These are phyloP conservation scores for Komagataella populi DNA, from an alignment of 805 yeast species.

Conservation along the genomic window DNA sequence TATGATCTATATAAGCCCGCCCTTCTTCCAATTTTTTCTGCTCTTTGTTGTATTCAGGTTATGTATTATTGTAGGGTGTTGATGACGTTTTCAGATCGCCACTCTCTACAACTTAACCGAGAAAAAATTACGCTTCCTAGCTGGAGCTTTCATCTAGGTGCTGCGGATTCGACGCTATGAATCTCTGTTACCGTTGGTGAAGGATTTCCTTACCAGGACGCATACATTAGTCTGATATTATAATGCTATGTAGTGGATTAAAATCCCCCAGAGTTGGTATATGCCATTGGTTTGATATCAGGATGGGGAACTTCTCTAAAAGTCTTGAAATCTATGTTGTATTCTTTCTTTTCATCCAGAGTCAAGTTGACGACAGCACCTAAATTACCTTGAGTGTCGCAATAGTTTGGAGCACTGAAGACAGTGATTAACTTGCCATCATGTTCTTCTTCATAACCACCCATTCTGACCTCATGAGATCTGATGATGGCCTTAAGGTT, in stretches of 20 bases:
- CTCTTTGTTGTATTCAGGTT: constrained; percentile 2
- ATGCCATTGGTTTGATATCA: constrained; percentile 88
- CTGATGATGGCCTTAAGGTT: constrained; percentile 69
- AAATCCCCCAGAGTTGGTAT: constrained; percentile 25
- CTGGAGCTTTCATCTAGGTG: constrained; percentile 6
- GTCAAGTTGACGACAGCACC: constrained; percentile 81
- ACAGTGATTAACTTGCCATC: constrained; percentile 79
- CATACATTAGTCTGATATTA: constrained; percentile 1
- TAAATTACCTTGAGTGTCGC: constrained; percentile 81
- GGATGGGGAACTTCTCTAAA: constrained; percentile 87
- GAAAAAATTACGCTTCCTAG: constrained; percentile 9
- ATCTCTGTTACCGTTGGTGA: constrained; percentile 1
- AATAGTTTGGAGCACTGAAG: constrained; percentile 97
- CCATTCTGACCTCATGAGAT: constrained; percentile 92
- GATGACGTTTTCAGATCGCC: constrained; percentile 20
- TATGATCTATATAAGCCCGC: background rate
- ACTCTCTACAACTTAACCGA: constrained; percentile 24
- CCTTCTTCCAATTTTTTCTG: background rate
- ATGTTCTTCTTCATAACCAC: constrained; percentile 82
- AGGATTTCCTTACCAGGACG: constrained; percentile 4
- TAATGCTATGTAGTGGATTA: background rate
- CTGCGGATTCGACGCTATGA: constrained; percentile 1
- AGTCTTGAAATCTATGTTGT: constrained; percentile 37
- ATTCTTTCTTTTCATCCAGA: constrained; percentile 28
- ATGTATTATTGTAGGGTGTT: constrained; percentile 22